Evolutionary conservation across 306 rosid genomes (phyloP).

Genomic region (Pachyrhizus erosus): DNA sequence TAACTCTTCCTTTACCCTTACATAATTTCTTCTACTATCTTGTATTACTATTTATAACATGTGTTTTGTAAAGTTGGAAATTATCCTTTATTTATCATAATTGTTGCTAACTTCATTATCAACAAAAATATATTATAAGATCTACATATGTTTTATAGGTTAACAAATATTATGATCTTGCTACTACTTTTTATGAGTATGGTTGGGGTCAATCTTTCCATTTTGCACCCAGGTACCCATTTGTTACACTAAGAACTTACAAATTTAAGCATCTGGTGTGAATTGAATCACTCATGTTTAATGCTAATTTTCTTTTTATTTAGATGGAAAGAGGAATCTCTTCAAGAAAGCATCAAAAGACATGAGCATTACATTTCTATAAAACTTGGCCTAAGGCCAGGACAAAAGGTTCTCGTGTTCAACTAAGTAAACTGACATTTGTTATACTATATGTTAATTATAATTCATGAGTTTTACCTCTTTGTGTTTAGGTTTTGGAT

Average conservation of each 20-base stretch:
- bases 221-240: constrained; percentile 81
- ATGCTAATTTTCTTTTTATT: constrained; percentile 25
- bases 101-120: not conserved
- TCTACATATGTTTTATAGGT: constrained; percentile 59
- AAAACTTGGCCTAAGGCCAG: constrained; percentile 78
- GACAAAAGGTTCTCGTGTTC: constrained; percentile 69
- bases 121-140: not conserved
- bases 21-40: too few species aligned
- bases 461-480: not conserved
- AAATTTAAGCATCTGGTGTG: not conserved
- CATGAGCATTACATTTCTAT: constrained; percentile 90
- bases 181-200: constrained; percentile 86
- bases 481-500: constrained; percentile 72
- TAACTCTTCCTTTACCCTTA: too few species aligned
- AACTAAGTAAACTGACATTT: not conserved
- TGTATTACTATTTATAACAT: not conserved
- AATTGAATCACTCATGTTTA: not conserved
- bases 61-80: not conserved
- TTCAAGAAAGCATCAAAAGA: constrained; percentile 86
- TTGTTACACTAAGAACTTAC: not conserved
- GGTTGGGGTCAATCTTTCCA: constrained; percentile 99
- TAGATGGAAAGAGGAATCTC: constrained; percentile 88
- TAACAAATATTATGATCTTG: constrained; percentile 88
- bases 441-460: not conserved
- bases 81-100: not conserved